Evolutionary conservation across 768 basidiomycete genomes (phyloP), one percentile per base, ranked within the genome.

Genomic region (Mycena pura): DNA sequence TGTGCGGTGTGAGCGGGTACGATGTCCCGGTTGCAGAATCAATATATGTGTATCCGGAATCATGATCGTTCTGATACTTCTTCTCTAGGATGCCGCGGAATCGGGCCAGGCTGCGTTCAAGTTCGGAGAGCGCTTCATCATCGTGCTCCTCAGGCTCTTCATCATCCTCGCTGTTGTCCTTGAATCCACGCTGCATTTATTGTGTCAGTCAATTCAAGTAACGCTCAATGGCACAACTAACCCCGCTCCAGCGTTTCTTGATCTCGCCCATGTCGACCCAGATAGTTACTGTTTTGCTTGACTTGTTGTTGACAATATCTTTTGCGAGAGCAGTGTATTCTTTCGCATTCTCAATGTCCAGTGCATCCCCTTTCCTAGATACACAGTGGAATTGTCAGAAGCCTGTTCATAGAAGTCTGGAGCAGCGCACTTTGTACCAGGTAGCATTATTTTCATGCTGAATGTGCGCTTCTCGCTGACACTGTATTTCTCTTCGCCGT

Each of bases 1-100:
- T 67, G 14, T 51, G 46, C 9, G 66, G 63, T 6, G 59, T 64
- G 11, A 67, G 54, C 14, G 39, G 46, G 14, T 55, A 31, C 14
- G 47, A 32, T 14, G 34, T 28, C n/a, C 36, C 47, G 6, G 47
- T 48, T 17, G 45, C 43, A 4, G 47, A 24, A 17, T 48, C 41
- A 10, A 67, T 54, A 36, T 64, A 67, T 3, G 48, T 64, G 22
- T 61, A 64, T 10, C 63, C 51, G 2, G 31, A 39, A 38, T 67
- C 38, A 25, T 61, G 51, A 17, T 67, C 66, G 32, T 64, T 67
- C 19, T 41, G 41, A 22, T 59, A 67, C 31, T 62, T 51, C 29
- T 55, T 61, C 44, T 67, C 63, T 6, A 65, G 32, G n/a, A 21
- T 44, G 9, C 45, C 36, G 19, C 59, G 64, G 6, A 62, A 15